phyloP scores from a whole-genome alignment of 2,329 filamentous ascomycete genomes.

The Byssoonygena ceratinophila region DNA sequence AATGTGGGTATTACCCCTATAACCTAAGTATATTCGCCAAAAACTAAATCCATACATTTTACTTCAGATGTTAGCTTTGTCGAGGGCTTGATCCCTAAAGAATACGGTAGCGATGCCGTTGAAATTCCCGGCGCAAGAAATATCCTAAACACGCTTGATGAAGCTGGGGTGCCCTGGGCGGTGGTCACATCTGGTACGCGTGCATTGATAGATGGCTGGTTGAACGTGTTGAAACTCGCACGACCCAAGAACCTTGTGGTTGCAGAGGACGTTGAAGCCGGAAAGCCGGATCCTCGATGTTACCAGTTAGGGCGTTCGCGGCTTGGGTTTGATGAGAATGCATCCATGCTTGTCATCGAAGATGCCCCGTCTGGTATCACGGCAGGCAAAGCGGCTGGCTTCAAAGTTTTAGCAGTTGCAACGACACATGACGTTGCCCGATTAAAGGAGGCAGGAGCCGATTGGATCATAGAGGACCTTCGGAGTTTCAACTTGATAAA shows the following conservation, averaged over 20 bases:
- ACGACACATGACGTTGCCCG: slow-evolving; percentile 71
- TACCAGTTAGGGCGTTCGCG: slow-evolving; percentile 58
- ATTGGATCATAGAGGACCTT: slow-evolving; percentile 78
- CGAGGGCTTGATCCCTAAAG: slow-evolving; percentile 65
- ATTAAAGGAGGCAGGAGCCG: slow-evolving; percentile 63
- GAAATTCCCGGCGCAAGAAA: slow-evolving; percentile 75
- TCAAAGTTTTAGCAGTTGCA: slow-evolving; percentile 69
- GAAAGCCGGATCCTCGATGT: slow-evolving; percentile 68
- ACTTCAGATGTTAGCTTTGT: slow-evolving; percentile 70
- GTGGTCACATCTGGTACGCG: slow-evolving; percentile 66
- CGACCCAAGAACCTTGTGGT: slow-evolving; percentile 57
- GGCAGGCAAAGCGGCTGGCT: slow-evolving; percentile 76
- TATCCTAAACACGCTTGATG: slow-evolving; percentile 57
- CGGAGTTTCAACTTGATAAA: slow-evolving; percentile 56
- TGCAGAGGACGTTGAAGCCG: slow-evolving; percentile 62
- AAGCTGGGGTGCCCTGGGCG: slow-evolving; percentile 60
- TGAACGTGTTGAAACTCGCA: slow-evolving; percentile 55
- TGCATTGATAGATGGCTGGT: slow-evolving; percentile 59
- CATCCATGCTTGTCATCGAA: slow-evolving; percentile 65
- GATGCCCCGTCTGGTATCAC: slow-evolving; percentile 78
- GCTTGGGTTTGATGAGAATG: slow-evolving; percentile 42
- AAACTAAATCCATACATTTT: too few species aligned
- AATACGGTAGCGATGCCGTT: slow-evolving; percentile 65
- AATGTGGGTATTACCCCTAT: slow-evolving; percentile 54
- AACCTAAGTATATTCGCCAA: not conserved